Conservation (phyloP, 495 filamentous ascomycete species). For the Talaromyces adpressus region DNA sequence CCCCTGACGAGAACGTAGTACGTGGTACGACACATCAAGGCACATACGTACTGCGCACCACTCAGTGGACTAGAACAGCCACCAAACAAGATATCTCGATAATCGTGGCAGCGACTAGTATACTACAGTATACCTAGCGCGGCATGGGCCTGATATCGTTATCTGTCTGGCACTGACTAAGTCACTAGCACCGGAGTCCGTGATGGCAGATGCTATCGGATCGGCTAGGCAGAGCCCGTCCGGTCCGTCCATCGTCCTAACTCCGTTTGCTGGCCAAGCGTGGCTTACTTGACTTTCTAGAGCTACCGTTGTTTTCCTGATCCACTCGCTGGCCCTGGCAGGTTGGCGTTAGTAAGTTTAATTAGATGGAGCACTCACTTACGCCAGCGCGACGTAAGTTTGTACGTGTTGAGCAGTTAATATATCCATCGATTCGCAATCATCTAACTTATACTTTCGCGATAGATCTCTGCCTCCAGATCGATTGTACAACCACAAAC, state of each 20-base stretch:
- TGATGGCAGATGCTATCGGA: neutral
- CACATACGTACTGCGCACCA: neutral
- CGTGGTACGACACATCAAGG: neutral
- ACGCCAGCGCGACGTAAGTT: neutral
- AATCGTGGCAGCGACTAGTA: no score
- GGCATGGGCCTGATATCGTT: neutral
- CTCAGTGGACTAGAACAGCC: neutral
- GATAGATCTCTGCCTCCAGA: neutral
- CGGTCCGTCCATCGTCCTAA: neutral
- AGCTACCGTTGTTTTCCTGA: neutral
- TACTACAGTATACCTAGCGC: neutral
- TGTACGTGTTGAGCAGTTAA: neutral
- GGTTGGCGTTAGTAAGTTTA: neutral
- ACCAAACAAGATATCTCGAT: slow-evolving; percentile 5
- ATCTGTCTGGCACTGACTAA: neutral
- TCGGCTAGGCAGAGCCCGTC: neutral
- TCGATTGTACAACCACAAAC: neutral
- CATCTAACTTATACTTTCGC: no score
- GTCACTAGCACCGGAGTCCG: neutral
- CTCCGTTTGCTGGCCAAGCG: no score
- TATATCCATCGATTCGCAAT: neutral
- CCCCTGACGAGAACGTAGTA: neutral
- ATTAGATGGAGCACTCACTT: neutral
- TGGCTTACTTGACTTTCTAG: neutral
- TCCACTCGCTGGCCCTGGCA: neutral